Percentiles rank a stretch among this genome's conserved stretches.
These are phyloP conservation scores for Cryptosporidium tyzzeri DNA, from an alignment of 169 alveolate genomes.

Conservation along the genomic window DNA sequence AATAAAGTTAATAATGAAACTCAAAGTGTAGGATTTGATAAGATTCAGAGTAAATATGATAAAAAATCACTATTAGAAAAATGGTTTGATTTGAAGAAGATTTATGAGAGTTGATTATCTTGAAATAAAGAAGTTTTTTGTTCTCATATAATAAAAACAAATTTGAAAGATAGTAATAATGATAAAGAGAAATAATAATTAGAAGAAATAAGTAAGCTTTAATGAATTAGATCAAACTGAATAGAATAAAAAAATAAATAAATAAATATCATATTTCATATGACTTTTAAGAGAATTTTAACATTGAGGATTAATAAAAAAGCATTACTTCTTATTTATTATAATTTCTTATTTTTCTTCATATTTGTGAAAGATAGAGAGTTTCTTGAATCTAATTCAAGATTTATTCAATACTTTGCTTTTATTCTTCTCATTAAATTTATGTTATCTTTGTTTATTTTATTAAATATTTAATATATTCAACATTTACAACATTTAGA, in stretches of 20 bases:
- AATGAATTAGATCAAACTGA: too few species aligned
- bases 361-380: too few species aligned
- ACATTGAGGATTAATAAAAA: too few species aligned
- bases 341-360: too few species aligned
- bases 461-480: too few species aligned
- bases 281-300: too few species aligned
- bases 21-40: background rate
- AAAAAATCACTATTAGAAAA: background rate
- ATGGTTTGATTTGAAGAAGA: slow-evolving; percentile 29
- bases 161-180: background rate
- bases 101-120: background rate
- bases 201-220: background rate
- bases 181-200: background rate
- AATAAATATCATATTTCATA: too few species aligned
- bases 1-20: background rate
- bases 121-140: background rate
- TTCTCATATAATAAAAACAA: background rate
- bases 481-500: background rate
- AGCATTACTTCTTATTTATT: too few species aligned
- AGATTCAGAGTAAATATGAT: slow-evolving; percentile 1
- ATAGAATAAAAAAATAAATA: too few species aligned
- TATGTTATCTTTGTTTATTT: background rate
- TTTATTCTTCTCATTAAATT: background rate
- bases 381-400: background rate
- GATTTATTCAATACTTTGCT: background rate